These are phyloP conservation scores for Piper longum DNA, from an alignment of 164 flowering plant genomes.

Conservation along the genomic window DNA sequence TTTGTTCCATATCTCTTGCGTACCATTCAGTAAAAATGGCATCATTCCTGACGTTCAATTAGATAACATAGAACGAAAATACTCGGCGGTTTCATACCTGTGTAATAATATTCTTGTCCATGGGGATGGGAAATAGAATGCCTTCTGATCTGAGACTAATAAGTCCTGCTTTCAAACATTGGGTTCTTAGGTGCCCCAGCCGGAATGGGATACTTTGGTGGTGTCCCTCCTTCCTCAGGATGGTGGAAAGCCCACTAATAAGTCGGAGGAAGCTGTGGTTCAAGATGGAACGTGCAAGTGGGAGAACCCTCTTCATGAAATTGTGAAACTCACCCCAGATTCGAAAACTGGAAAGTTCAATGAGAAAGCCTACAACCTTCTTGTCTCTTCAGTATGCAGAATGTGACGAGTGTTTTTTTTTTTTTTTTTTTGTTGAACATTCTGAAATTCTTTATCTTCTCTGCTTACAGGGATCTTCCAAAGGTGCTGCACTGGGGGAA, in stretches of 20 bases:
- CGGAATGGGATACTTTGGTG: constrained; percentile 42
- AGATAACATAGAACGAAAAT: not conserved
- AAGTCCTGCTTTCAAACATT: not conserved
- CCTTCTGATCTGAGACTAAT: not conserved
- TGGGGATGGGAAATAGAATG: constrained; percentile 9
- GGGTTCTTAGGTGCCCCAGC: constrained; percentile 39
- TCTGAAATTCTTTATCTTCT: constrained; percentile 2
- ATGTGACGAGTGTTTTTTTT: not conserved
- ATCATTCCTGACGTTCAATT: not conserved
- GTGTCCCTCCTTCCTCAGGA: constrained; percentile 66
- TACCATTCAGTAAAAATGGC: not conserved
- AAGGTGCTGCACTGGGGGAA: constrained; percentile 61
- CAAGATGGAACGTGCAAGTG: constrained; percentile 62
- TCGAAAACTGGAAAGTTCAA: constrained; percentile 59
- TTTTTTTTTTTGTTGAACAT: not conserved
- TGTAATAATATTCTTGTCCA: not conserved
- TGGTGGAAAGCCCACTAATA: constrained; percentile 55
- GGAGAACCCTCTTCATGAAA: constrained; percentile 66
- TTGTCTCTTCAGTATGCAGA: constrained; percentile 44
- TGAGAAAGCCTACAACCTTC: constrained; percentile 48
- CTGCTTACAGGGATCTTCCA: constrained; percentile 64
- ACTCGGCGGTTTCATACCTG: no score
- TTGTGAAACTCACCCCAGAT: constrained; percentile 53
- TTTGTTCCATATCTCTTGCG: constrained; percentile 5
- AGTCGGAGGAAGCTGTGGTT: constrained; percentile 45